Evolutionary conservation across 495 filamentous ascomycete genomes (phyloP).

Genomic region (Arthonia radiata): DNA sequence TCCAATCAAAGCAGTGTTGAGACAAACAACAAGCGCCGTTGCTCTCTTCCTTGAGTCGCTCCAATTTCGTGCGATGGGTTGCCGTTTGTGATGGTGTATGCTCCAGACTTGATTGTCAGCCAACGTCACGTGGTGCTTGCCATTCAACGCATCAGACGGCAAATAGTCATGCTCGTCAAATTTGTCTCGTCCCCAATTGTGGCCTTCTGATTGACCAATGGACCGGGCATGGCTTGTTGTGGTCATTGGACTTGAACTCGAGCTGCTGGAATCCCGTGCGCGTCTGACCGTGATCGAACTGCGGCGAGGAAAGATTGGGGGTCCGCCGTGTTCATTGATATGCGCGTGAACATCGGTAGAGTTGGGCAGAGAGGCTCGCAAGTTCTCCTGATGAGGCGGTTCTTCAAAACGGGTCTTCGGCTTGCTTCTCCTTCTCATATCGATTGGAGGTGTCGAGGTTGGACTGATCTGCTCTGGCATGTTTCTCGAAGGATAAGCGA

Average conservation of each 20-base stretch:
- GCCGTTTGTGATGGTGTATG: constrained; percentile 4
- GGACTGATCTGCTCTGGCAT: no score
- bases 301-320: no score
- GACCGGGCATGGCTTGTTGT: background rate
- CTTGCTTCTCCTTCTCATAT: no score
- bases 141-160: background rate
- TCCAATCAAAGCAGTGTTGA: constrained; percentile 41
- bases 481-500: no score
- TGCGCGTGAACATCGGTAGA: no score
- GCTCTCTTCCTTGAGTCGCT: constrained; percentile 35
- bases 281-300: no score
- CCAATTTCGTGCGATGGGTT: constrained; percentile 36
- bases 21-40: constrained; percentile 39
- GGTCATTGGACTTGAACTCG: background rate
- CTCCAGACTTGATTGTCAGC: background rate
- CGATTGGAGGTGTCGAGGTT: no score
- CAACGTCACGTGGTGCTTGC: background rate
- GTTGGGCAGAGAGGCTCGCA: no score
- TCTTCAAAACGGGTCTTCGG: no score
- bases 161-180: background rate
- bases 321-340: no score
- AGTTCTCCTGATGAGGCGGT: no score
- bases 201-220: background rate
- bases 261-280: background rate
- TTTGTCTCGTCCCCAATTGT: background rate